Base-by-base conservation (phyloP, 768 basidiomycete species). In the Termitomyces sp. region DNA sequence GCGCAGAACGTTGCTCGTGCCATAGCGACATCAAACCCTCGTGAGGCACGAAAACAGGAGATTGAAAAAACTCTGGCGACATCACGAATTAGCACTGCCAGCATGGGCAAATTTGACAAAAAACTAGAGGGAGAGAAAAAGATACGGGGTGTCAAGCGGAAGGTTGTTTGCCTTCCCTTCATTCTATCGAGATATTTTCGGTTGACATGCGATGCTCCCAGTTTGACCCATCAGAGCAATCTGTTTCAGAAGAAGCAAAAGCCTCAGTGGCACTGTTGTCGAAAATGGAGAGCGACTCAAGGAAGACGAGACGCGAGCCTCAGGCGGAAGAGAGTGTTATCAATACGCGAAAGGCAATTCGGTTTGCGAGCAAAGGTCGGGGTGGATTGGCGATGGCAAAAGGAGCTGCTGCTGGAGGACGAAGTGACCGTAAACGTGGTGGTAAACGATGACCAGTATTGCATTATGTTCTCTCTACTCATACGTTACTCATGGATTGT, bases 51-150 rank as follows among this genome's bases (percentile, higher is more conserved):
- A 22, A 92, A 93, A 71, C 61, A 66, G 13, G 86, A 91, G 13
- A 80, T 98, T 16, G 89, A 94, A 20, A 78, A 79, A 54, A 87
- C 88, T 1, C 74, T 97, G 23, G 84, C 90, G 7, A 79, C 86
- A 11, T 85, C 89, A 1, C 83, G 90, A 56, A 74, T 77, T 27
- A 94, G 94, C 57, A 99, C 97, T 0, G 97, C 94, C 0, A 95
- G 92, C 63, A 87, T 99, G 87, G 97, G 97, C 60, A 87, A 82
- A 62, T 99, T 97, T 63, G 96, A 98, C 69, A 87, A 83, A 60
- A 84, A 79, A 65, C 79, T 98, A 20, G 89, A 95, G 49, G 95
- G 95, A 12, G 97, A 99, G 71, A 89, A 91, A 68, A 94, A 92
- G 70, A 67, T 85, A 41, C 83, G 83, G 33, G 94, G 94, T 6